These are phyloP conservation scores for Flaveria bidentis DNA, from an alignment of 129 eudicot species.

Conservation along the genomic window DNA sequence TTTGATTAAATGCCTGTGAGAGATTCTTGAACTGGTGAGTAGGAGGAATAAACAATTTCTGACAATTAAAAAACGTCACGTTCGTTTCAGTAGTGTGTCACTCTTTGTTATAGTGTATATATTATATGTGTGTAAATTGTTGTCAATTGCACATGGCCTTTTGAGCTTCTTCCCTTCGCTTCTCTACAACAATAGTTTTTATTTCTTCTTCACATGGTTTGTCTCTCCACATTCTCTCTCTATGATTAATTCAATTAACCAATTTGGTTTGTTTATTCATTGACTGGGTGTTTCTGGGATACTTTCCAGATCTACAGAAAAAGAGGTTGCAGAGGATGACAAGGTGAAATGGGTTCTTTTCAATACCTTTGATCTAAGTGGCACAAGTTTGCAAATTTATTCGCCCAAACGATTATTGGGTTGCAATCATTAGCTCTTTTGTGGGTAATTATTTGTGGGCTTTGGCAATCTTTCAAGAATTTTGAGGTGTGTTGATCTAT, in stretches of 20 bases:
- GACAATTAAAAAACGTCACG: conserved; percentile 34
- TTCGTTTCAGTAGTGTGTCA: conserved; percentile 41
- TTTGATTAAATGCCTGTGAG: conserved; percentile 29
- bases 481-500: conserved; percentile 7
- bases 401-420: background rate
- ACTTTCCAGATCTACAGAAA: conserved; percentile 76
- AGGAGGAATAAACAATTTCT: background rate
- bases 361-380: conserved; percentile 27
- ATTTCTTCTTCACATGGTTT: conserved; percentile 55
- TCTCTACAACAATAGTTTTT: conserved; percentile 25
- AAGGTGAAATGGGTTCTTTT: conserved; percentile 15
- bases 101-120: conserved; percentile 22
- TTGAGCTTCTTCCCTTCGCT: conserved; percentile 43
- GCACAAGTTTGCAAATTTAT: conserved; percentile 18
- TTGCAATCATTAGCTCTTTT: background rate
- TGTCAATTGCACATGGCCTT: conserved; percentile 67
- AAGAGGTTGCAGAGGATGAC: conserved; percentile 19
- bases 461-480: conserved; percentile 26
- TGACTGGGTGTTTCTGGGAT: conserved; percentile 46
- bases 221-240: conserved; percentile 45
- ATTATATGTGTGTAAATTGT: conserved; percentile 29
- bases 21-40: conserved; percentile 28
- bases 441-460: background rate
- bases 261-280: conserved; percentile 43
- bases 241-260: conserved; percentile 34